These are phyloP conservation scores for Marchantia polymorpha DNA, from an alignment of 225 moss, liverwort and hornwort species.

Conservation along the genomic window DNA sequence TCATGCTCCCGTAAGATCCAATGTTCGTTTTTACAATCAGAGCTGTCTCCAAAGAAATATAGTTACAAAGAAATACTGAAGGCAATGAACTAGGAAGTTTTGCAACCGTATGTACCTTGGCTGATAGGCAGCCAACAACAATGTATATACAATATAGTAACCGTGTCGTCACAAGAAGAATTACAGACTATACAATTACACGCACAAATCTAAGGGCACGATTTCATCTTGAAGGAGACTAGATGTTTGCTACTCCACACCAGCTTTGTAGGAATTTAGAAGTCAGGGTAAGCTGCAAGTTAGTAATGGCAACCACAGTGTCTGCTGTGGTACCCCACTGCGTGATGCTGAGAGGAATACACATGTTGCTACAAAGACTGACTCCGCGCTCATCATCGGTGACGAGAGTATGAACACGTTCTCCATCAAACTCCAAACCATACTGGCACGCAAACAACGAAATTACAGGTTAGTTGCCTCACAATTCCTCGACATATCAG, in stretches of 20 bases:
- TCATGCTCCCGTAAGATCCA: too few species aligned
- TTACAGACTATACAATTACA: background rate
- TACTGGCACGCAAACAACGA: conserved; percentile 42
- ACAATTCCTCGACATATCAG: background rate
- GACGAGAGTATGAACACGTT: conserved; percentile 63
- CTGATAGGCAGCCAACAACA: conserved; percentile 2
- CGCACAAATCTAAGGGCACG: background rate
- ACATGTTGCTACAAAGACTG: conserved; percentile 67
- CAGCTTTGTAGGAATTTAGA: conserved; percentile 66
- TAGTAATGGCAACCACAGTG: conserved; percentile 62
- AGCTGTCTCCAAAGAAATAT: too few species aligned
- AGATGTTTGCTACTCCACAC: conserved; percentile 58
- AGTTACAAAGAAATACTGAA: too few species aligned
- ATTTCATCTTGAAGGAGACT: background rate
- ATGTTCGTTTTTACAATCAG: too few species aligned
- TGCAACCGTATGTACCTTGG: background rate
- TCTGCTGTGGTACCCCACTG: conserved; percentile 42
- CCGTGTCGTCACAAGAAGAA: background rate
- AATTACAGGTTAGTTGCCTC: background rate
- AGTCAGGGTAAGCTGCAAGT: conserved; percentile 62
- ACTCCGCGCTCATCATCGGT: conserved; percentile 68
- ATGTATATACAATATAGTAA: conserved; percentile 3
- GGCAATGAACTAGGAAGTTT: background rate
- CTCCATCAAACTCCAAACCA: conserved; percentile 80
- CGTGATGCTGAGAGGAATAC: conserved; percentile 57